Base-by-base conservation (phyloP, 2,329 filamentous ascomycete genomes). In the Harringtonia lauricola region DNA sequence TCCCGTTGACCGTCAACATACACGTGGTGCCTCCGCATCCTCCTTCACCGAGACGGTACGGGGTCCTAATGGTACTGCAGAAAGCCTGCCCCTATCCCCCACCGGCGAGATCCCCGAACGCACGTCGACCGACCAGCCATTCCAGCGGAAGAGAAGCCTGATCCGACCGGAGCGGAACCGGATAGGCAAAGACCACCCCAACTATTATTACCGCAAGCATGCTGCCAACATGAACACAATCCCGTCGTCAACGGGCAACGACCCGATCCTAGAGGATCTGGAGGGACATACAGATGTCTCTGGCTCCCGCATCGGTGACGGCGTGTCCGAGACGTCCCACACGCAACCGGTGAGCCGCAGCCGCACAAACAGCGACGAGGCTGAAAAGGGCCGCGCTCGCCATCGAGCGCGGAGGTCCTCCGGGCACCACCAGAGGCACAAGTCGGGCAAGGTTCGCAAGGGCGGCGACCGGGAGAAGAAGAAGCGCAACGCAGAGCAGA, bases 131-230 rank as follows among this genome's bases (percentile, higher is more conserved):
- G n/a, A 64, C 41, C 57, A 62, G 42, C 58, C 62, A 33, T 60
- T 76, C 47, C 58, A 65, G 48, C 79, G 89, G 54, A 96, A 96
- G 65, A 80, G 84, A 59, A 95, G 86, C 61, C 69, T 98, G 50
- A 81, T 98, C 57, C 76, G 85, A 49, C 92, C 92, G 1, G 92
- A 98, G 64, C 79, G 92, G 52, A 83, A 83, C 56, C 79, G 84
- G 53, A 86, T 94, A 53, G 84, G 89, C 54, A 80, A 74, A 51
- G 84, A 89, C 54, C 88, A 96, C 59, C 88, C 89, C 14, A 94
- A 96, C 61, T 98, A 95, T 59, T 77, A 95, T 64, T 98, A 98
- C 64, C 81, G 87, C 53, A 85, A 94, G 60, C 89, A 95, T 75
- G 88, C 94, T 10, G 85, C 88, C 55, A 85, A 90, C 51, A 95